Evolutionary conservation across 345 rosid species (phyloP).

Genomic region (Firmiana major): DNA sequence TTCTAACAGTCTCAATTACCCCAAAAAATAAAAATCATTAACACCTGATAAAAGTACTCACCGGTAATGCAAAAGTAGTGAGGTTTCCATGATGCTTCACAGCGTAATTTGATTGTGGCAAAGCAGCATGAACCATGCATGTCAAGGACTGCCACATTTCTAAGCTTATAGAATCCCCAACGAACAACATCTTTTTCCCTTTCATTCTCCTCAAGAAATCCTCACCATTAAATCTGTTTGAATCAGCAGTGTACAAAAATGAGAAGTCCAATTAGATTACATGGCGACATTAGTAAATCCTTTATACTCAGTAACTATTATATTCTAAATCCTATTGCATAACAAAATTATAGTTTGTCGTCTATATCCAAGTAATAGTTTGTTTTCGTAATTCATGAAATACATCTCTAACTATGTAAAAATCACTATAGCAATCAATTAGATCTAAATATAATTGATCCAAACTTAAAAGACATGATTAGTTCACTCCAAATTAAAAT

Average conservation of each 20-base stretch:
- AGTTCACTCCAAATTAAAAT: too few species aligned
- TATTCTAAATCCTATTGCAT: too few species aligned
- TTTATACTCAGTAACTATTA: too few species aligned
- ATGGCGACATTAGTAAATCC: background rate
- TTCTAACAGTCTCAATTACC: background rate
- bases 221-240: slow-evolving; percentile 50
- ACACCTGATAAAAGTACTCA: background rate
- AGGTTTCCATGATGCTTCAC: slow-evolving; percentile 19
- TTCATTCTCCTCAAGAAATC: slow-evolving; percentile 39
- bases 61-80: slow-evolving; percentile 30
- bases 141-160: slow-evolving; percentile 68
- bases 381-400: too few species aligned
- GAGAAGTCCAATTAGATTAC: background rate
- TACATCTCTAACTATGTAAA: too few species aligned
- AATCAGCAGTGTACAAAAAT: background rate
- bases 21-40: too few species aligned
- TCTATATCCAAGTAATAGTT: too few species aligned
- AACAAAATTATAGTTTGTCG: too few species aligned
- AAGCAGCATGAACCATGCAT: slow-evolving; percentile 63
- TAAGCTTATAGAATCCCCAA: slow-evolving; percentile 79
- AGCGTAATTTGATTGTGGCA: slow-evolving; percentile 39
- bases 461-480: too few species aligned
- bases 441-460: too few species aligned
- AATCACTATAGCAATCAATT: too few species aligned
- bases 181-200: slow-evolving; percentile 65